Base-by-base conservation (phyloP, 306 rosid species). In the Begonia peltatifolia region DNA sequence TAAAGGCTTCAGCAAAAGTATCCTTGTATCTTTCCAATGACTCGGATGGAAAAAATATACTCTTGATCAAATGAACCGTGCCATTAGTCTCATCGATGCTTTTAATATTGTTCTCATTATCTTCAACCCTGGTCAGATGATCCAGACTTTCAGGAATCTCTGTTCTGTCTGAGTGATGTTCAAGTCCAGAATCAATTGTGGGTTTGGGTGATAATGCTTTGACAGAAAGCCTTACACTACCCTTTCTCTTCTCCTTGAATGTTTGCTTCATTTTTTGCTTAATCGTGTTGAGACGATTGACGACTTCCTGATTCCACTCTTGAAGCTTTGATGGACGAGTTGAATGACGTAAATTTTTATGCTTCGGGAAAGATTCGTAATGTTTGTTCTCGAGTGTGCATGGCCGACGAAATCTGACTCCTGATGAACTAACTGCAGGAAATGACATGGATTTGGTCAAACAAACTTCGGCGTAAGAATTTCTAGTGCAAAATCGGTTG, bases 301-400 rank as follows among this genome's bases (percentile, higher is more conserved):
- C 14, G 46, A 86, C 99, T 68, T 71, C 41, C 47, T 83, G 87
- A 70, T 86, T 90, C 99, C 99, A 90, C 42, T 94, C 94, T 59
- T 59, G 78, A 61, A 73, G 68, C 65, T 52, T 67, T 47, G 58
- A 49, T 61, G 72, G 81, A 50, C 57, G 71, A 46, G 81, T 52
- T 14, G 66, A 41, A 30, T 58, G 17, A 65, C 57, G 61, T 18
- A 64, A 30, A 20, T 63, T 75, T 58, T 67, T 72, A 38, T 68
- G 72, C 54, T 66, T 79, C 8, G 76, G 75, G 38, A 72, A 61
- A 53, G 65, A 53, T 87, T 87, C 87, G 11, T 53, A 72, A 70
- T 80, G 85, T 85, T 90, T 90, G 82, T 79, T 77, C 54, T 74
- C 63, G 64, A 80, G 71, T 60, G 89, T 68, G 56, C 84, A 67